These are phyloP conservation scores for Coemansia sp. DNA, from an alignment of 192 early-diverging fungal species.

Conservation along the genomic window DNA sequence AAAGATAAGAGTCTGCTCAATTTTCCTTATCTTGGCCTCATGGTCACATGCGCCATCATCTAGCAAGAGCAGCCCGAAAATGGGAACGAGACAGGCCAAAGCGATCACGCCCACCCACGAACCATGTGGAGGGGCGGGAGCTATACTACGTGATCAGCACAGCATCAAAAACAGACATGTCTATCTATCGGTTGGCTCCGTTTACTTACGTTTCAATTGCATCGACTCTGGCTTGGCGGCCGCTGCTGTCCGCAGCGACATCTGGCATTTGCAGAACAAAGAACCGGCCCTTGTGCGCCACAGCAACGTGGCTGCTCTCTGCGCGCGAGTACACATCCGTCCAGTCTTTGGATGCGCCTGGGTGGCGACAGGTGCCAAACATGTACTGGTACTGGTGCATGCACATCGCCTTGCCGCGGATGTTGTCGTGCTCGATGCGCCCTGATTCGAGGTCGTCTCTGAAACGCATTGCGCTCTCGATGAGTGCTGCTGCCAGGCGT, in stretches of 20 bases:
- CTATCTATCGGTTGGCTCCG: not conserved
- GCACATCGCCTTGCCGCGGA: constrained; percentile 69
- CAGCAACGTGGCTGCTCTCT: constrained; percentile 70
- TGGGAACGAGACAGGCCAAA: not conserved
- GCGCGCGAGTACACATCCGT: constrained; percentile 62
- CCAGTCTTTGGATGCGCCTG: constrained; percentile 63
- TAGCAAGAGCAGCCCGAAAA: not conserved
- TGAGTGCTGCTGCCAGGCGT: constrained; percentile 62
- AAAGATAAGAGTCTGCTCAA: not conserved
- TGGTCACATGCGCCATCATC: not conserved
- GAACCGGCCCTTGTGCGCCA: constrained; percentile 77
- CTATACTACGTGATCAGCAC: too few species aligned
- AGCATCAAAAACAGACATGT: too few species aligned
- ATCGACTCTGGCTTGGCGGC: constrained; percentile 38
- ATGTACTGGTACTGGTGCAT: constrained; percentile 83
- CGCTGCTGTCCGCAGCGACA: not conserved
- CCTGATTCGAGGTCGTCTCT: constrained; percentile 59
- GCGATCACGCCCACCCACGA: not conserved
- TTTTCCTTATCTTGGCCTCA: not conserved
- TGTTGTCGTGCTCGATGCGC: constrained; percentile 68
- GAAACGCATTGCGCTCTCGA: constrained; percentile 65
- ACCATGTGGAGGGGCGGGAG: too few species aligned
- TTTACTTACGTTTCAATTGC: constrained; percentile 56
- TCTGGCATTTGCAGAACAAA: constrained; percentile 63
- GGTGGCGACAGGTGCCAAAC: constrained; percentile 81